These are phyloP conservation scores for Leptomonas pyrrhocoris DNA, from an alignment of 208 protist species.

Conservation along the genomic window DNA sequence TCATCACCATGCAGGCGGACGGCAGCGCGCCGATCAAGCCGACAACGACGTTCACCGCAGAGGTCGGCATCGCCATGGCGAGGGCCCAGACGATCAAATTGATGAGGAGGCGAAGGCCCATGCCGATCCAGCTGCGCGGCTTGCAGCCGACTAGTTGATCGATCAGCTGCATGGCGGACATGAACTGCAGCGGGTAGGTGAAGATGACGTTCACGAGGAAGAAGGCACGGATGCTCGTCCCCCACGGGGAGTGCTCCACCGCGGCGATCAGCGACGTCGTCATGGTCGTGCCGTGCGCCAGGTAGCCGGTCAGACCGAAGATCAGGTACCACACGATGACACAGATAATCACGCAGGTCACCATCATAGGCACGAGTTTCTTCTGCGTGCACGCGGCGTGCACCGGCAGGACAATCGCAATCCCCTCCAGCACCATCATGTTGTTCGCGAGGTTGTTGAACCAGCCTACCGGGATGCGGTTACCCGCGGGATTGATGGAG, in stretches of 20 bases:
- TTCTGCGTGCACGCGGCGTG: slow-evolving; percentile 70
- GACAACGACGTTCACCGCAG: slow-evolving; percentile 73
- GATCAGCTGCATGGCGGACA: slow-evolving; percentile 78
- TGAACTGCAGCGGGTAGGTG: slow-evolving; percentile 79
- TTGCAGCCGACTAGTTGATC: slow-evolving; percentile 62
- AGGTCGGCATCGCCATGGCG: slow-evolving; percentile 55
- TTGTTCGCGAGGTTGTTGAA: slow-evolving; percentile 78
- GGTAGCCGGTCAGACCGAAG: slow-evolving; percentile 72
- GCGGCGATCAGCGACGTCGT: slow-evolving; percentile 49
- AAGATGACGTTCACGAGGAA: slow-evolving; percentile 70
- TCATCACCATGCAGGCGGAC: slow-evolving; percentile 71
- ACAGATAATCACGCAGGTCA: slow-evolving; percentile 47
- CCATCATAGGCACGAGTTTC: slow-evolving; percentile 47
- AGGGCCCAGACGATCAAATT: slow-evolving; percentile 68
- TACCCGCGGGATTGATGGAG: slow-evolving; percentile 30
- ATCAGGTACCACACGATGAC: slow-evolving; percentile 65
- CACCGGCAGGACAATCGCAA: slow-evolving; percentile 73
- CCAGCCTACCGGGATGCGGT: slow-evolving; percentile 48
- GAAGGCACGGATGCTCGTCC: slow-evolving; percentile 45
- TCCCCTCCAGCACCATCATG: slow-evolving; percentile 83
- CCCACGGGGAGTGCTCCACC: slow-evolving; percentile 51
- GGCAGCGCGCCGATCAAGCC: slow-evolving; percentile 76
- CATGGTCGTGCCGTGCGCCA: slow-evolving; percentile 57
- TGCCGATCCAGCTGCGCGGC: slow-evolving; percentile 53
- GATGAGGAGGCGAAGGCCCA: slow-evolving; percentile 60